Base-by-base conservation (phyloP, 805 yeast species). In the Priceomyces carsonii region DNA sequence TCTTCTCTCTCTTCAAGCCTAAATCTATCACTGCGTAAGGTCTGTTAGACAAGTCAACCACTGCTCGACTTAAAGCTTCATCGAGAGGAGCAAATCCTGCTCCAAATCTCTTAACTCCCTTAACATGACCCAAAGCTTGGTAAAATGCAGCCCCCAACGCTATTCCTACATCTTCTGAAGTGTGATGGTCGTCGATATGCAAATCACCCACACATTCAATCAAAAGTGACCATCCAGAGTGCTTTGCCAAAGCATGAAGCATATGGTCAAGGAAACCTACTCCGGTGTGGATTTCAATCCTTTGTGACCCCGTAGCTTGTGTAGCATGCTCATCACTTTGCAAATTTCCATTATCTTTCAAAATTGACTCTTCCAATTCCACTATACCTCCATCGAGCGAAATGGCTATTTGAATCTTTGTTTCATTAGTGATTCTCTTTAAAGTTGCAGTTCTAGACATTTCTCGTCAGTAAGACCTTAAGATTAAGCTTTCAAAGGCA, bases 181-280 rank as follows among this genome's bases (percentile, higher is more conserved):
- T 80, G 63, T 93, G 99, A 61, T 93, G 99, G 63, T 93, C 99
- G 61, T 93, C 99, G 36, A 93, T 90, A 61, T 89, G 95, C 48
- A 89, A 68, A 59, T 93, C 99, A 29, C 99, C 99, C 39, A 83
- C 76, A 62, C 98, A 91, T 56, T 85, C 95, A 13, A 93, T 75
- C 21, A 86, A 70, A 38, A 93, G 57, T 8, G 96, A 86, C 99
- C 98, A 93, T 12, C 98, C 98, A 1, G 95, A 72, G 62, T 93
- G 99, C 55, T 93, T 93, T 25, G 98, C 96, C 50, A 93, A 70
- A 0, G 99, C 99, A 53, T 91, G 96, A 31, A 93, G 69, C 99
- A 93, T 93, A 62, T 93, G 99, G 66, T 93, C 98, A 39, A 91
- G 66, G 57, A 93, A 93, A 1, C 98, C 99, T 36, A 93, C 77